Base-by-base conservation (phyloP, 2,329 filamentous ascomycete genomes). In the Penicillium sp. region DNA sequence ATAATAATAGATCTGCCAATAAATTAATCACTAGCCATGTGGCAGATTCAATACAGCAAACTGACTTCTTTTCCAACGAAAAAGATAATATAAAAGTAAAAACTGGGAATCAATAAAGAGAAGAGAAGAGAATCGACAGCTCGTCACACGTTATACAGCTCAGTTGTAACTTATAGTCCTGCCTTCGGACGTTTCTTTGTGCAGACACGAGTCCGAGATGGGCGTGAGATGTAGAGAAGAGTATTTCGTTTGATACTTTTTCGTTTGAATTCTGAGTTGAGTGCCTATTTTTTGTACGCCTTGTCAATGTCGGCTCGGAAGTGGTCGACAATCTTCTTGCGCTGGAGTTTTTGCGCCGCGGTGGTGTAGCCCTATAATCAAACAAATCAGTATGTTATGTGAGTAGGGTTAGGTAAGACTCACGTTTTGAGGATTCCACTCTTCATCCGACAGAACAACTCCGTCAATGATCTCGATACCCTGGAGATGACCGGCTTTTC, bases 301-400 rank as follows among this genome's bases (percentile, higher is more conserved):
- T 76, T 76, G 62, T 82, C 77, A 40, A 90, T 81, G 56, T 88
- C 80, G 61, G 80, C 79, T 72, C 83, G 73, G 74, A 82, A 88
- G 64, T 81, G 83, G 42, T 79, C 72, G 51, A 87, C 71, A 59
- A 90, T 87, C 65, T 81, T 83, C 75, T 83, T 87, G 64, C 86
- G 81, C 75, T 89, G 87, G 50, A 90, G 77, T 68, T 90, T 90
- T 72, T 89, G 86, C 2, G 87, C 87, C 11, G 86, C 85, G 48
- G 86, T 89, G 55, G 86, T 82, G 56, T 85, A 78, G 56, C 80
- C 79, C 86, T 88, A 62, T 54, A 35, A 35, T 55, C 14, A 20
- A 42, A 5, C 30, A 43, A 59, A 62, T 73, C 68, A 74, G 73
- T n/a, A 40, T 43, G 26, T 5, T 51, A 21, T 18, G 33, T 50